A percentile compares a stretch with the other conserved stretches of the same genome.
phyloP scores from a whole-genome alignment of 176 grass and related monocot species.

The Oryza glaberrima region DNA sequence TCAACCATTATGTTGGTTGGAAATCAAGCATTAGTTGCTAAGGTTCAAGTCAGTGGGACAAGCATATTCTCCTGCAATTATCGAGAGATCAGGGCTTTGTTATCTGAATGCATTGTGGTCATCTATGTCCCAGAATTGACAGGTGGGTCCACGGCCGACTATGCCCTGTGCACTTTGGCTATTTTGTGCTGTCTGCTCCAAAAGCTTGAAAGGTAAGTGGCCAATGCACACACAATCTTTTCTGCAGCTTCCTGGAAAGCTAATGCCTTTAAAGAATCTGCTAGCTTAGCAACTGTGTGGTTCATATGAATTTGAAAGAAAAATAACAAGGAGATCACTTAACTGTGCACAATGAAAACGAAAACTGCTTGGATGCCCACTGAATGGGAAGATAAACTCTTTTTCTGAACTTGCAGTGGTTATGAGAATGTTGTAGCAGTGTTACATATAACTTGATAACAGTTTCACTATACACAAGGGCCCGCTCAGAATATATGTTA shows the following conservation, averaged over 20 bases:
- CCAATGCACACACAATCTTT: slow-evolving; percentile 9
- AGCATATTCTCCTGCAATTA: slow-evolving; percentile 54
- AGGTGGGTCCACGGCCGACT: slow-evolving; percentile 19
- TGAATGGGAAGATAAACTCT: background rate
- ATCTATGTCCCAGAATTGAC: slow-evolving; percentile 27
- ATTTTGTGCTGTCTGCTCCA: background rate
- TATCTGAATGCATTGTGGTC: slow-evolving; percentile 3
- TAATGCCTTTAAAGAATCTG: slow-evolving; percentile 23
- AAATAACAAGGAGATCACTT: background rate
- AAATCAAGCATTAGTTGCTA: slow-evolving; percentile 34
- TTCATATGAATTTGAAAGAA: background rate
- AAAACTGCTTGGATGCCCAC: slow-evolving; percentile 40
- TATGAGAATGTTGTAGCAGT: slow-evolving; percentile 16
- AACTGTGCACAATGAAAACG: slow-evolving; percentile 32
- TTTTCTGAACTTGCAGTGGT: background rate
- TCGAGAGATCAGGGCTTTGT: slow-evolving; percentile 25
- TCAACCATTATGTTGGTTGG: slow-evolving; percentile 30
- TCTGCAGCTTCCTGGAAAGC: background rate
- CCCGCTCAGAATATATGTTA: background rate
- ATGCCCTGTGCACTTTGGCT: slow-evolving; percentile 19
- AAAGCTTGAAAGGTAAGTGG: background rate
- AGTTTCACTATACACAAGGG: background rate
- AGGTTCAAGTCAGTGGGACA: slow-evolving; percentile 44
- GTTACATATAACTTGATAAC: background rate
- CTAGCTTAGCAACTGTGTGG: background rate